These are phyloP conservation scores for Filobasidium wieringae DNA, from an alignment of 768 basidiomycete species.

Conservation along the genomic window DNA sequence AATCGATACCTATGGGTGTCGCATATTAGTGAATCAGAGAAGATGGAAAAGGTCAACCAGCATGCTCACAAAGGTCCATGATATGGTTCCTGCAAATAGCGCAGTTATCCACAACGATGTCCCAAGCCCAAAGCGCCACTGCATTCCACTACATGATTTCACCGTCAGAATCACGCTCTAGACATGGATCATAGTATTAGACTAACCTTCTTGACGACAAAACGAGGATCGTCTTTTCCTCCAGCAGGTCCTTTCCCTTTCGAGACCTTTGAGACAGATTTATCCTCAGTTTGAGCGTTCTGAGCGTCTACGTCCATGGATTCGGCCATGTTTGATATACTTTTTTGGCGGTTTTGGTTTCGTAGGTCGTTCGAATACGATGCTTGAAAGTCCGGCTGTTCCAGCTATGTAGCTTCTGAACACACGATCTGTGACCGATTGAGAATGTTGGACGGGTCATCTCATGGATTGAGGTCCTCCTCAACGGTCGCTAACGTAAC, in stretches of 20 bases:
- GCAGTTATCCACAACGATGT: conserved; percentile 98
- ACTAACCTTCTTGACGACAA: conserved; percentile 96
- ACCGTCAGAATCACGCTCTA: background rate
- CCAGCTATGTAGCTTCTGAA: too few species aligned
- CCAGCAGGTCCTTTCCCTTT: conserved; percentile 8
- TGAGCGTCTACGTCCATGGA: conserved; percentile 13
- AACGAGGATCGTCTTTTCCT: conserved; percentile 36
- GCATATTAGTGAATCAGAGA: background rate
- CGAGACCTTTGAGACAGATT: background rate
- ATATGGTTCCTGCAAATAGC: conserved; percentile 99
- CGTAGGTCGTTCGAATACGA: too few species aligned
- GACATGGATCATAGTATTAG: background rate
- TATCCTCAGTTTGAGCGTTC: background rate
- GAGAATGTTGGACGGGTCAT: too few species aligned
- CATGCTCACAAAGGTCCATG: conserved; percentile 90
- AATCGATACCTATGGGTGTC: conserved; percentile 75
- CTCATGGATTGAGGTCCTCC: background rate
- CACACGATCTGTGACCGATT: too few species aligned
- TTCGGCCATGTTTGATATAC: conserved; percentile 11
- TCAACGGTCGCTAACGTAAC: background rate
- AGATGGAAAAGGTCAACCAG: background rate
- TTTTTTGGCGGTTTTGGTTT: too few species aligned
- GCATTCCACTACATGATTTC: conserved; percentile 74
- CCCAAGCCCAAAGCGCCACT: conserved; percentile 97
- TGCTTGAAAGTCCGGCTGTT: too few species aligned